Conservation (phyloP, 2,329 filamentous ascomycete genomes). For the Alternaria alternata region DNA sequence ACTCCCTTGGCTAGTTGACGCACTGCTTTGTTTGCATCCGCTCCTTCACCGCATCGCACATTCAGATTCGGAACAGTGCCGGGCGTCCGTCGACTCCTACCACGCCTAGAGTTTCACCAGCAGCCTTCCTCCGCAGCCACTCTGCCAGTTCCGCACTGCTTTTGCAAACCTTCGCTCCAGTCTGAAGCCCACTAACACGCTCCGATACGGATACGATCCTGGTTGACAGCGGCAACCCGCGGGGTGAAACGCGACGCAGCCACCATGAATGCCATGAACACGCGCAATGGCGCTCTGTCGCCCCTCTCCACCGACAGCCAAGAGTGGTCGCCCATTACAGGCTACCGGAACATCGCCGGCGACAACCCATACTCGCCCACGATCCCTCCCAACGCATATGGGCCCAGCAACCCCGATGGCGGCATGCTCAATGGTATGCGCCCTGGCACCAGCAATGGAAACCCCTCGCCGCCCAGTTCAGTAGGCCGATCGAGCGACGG, state of each 20-base stretch:
- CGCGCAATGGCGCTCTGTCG: conserved; percentile 51
- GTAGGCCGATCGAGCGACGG: conserved; percentile 86
- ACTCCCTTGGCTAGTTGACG: conserved; percentile 18
- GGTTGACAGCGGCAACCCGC: conserved; percentile 33
- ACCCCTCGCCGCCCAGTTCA: conserved; percentile 87
- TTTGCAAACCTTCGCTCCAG: conserved; percentile 10
- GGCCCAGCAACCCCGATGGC: conserved; percentile 49
- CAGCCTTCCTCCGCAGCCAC: conserved; percentile 15
- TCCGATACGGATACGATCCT: conserved; percentile 24
- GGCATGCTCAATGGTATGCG: conserved; percentile 63
- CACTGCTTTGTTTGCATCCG: conserved; percentile 27
- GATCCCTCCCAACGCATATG: conserved; percentile 45
- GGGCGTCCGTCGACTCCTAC: conserved; percentile 20
- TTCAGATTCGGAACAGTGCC: conserved; percentile 6
- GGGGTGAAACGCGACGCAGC: conserved; percentile 32
- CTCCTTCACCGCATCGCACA: conserved; percentile 20
- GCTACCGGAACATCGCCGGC: conserved; percentile 48
- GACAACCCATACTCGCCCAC: conserved; percentile 51
- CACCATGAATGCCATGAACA: conserved; percentile 41
- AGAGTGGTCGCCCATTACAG: conserved; percentile 53
- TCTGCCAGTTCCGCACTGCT: conserved; percentile 2
- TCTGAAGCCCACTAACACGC: conserved; percentile 11
- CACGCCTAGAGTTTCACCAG: conserved; percentile 28
- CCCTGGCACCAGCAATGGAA: conserved; percentile 53
- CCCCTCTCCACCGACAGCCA: conserved; percentile 52